Evolutionary conservation across 495 filamentous ascomycete species (phyloP).

Genomic region (Durotheca rogersii): DNA sequence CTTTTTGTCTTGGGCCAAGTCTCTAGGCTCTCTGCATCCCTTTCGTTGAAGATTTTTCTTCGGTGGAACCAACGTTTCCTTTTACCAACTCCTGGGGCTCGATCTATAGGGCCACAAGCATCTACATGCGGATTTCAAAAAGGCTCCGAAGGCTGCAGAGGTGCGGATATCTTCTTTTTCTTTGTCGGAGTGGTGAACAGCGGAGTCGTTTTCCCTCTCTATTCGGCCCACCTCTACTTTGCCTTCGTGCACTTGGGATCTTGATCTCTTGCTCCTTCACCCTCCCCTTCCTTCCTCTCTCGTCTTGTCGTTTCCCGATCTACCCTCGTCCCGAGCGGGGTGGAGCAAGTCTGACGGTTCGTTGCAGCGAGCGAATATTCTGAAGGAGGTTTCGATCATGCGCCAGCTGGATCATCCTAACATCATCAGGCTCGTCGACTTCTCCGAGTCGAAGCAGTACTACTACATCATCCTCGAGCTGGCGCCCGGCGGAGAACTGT

Average conservation of each 20-base stretch:
- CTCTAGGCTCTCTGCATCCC: slow-evolving; percentile 29
- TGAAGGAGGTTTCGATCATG: slow-evolving; percentile 99
- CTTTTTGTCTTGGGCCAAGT: slow-evolving; percentile 24
- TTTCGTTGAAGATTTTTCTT: slow-evolving; percentile 37
- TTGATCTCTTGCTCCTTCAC: slow-evolving; percentile 7
- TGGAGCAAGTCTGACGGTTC: slow-evolving; percentile 15
- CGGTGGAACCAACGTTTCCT: slow-evolving; percentile 32
- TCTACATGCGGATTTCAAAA: slow-evolving; percentile 94
- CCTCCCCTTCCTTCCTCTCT: slow-evolving; percentile 1
- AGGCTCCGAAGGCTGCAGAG: slow-evolving; percentile 91
- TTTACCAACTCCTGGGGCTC: slow-evolving; percentile 46
- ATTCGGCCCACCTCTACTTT: slow-evolving; percentile 16
- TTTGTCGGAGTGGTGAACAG: slow-evolving; percentile 34
- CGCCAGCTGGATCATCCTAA: slow-evolving; percentile 93
- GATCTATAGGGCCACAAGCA: slow-evolving; percentile 72
- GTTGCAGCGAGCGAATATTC: slow-evolving; percentile 83
- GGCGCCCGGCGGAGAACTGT: slow-evolving; percentile 92
- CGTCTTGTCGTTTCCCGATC: slow-evolving; percentile 9
- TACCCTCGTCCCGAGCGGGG: neutral
- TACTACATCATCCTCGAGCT: slow-evolving; percentile 97
- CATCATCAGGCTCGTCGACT: slow-evolving; percentile 88
- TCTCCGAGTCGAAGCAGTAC: slow-evolving; percentile 89
- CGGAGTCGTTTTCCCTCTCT: slow-evolving; percentile 11
- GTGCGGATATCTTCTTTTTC: slow-evolving; percentile 67
- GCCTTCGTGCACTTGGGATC: slow-evolving; percentile 17